Conservation (phyloP, 1,284 basidiomycete genomes). For the Coniophora puteana region DNA sequence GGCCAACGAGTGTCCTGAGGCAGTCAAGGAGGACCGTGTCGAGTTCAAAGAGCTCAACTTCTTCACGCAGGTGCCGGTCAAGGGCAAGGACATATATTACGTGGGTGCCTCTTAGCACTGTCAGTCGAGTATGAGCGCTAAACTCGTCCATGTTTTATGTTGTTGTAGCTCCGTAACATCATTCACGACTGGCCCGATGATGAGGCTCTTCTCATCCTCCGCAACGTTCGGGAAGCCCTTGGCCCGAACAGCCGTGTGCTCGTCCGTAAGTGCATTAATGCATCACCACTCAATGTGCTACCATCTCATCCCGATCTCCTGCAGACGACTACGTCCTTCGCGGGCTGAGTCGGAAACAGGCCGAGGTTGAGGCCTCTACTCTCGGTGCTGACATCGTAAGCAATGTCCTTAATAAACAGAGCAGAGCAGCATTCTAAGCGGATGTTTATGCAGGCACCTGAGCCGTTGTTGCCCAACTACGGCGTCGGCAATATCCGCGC, state of each 20-base stretch:
- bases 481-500: conserved; percentile 26
- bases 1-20: conserved; percentile 19
- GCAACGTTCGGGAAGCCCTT: conserved; percentile 23
- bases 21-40: conserved; percentile 20
- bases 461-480: conserved; percentile 32
- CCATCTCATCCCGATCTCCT: neutral
- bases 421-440: neutral
- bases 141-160: neutral
- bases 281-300: neutral
- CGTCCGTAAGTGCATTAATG: conserved; percentile 22
- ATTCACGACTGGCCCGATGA: conserved; percentile 29
- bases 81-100: conserved; percentile 27
- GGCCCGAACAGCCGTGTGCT: conserved; percentile 25
- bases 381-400: conserved; percentile 14
- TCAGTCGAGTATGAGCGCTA: too few species aligned
- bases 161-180: conserved; percentile 23
- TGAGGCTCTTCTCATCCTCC: conserved; percentile 20
- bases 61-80: conserved; percentile 22
- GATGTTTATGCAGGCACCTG: conserved; percentile 24
- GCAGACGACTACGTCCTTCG: conserved; percentile 22
- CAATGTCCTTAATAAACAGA: too few species aligned
- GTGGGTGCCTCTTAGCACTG: conserved; percentile 13
- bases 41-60: conserved; percentile 27
- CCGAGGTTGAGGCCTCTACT: conserved; percentile 10
- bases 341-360: conserved; percentile 15